Evolutionary conservation across 1,284 basidiomycete genomes (phyloP).

Genomic region (Meira miltonrushii): DNA sequence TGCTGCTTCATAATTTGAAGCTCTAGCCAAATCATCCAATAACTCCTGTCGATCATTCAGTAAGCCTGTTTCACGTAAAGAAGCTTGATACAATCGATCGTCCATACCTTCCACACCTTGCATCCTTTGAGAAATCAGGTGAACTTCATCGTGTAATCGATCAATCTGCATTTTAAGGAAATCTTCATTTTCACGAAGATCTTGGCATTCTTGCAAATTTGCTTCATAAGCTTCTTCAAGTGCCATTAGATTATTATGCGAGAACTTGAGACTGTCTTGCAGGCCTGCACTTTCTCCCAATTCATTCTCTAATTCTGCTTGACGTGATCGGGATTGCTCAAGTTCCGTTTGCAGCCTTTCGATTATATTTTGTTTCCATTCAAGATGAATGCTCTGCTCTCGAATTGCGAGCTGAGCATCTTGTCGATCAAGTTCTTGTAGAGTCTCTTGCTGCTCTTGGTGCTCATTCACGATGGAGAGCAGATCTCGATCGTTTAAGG

Average conservation of each 20-base stretch:
- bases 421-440: background rate
- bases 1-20: background rate
- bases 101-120: background rate
- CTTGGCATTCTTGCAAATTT: background rate
- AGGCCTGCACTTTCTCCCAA: background rate
- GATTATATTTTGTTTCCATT: background rate
- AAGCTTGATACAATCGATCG: background rate
- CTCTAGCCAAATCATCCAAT: conserved; percentile 1
- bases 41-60: conserved; percentile 9
- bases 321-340: background rate
- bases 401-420: background rate
- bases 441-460: background rate
- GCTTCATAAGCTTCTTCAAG: conserved; percentile 6
- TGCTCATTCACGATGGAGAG: background rate
- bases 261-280: background rate
- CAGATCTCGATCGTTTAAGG: background rate
- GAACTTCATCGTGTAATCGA: background rate
- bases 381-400: background rate
- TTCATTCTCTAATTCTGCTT: background rate
- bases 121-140: background rate
- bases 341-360: background rate
- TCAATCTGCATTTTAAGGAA: background rate
- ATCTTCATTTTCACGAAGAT: background rate
- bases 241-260: background rate
- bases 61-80: background rate